These are phyloP conservation scores for Capronia epimyces DNA, from an alignment of 2,329 filamentous ascomycete species.

Conservation along the genomic window DNA sequence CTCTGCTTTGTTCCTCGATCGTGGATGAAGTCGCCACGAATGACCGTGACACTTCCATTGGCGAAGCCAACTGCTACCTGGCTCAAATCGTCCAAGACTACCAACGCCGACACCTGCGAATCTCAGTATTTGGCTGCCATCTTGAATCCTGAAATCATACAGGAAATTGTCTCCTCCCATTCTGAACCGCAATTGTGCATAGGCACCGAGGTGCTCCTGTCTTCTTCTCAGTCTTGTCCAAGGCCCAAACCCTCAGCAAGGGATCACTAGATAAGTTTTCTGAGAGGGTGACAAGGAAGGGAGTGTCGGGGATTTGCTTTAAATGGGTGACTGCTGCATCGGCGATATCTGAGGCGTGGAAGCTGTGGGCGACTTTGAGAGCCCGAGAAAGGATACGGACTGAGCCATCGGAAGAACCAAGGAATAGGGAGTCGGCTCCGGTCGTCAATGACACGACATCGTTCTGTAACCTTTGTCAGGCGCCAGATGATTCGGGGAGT, in stretches of 20 bases:
- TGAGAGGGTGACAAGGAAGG: conserved; percentile 70
- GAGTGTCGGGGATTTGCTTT: conserved; percentile 82
- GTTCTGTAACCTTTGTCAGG: conserved; percentile 36
- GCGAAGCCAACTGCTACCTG: conserved; percentile 94
- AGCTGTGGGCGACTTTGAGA: conserved; percentile 82
- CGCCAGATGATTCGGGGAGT: conserved; percentile 7
- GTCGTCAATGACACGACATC: conserved; percentile 79
- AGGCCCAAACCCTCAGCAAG: conserved; percentile 91
- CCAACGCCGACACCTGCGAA: conserved; percentile 75
- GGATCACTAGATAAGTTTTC: conserved; percentile 87
- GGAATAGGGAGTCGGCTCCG: conserved; percentile 81
- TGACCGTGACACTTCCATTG: conserved; percentile 88
- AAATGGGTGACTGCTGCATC: conserved; percentile 76
- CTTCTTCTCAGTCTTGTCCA: conserved; percentile 92
- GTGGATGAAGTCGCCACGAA: conserved; percentile 89
- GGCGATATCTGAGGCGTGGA: conserved; percentile 69
- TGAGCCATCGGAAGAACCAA: conserved; percentile 76
- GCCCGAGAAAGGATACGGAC: conserved; percentile 81
- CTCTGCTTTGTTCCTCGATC: conserved; percentile 91
- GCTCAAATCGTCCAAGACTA: conserved; percentile 77
- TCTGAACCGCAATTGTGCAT: conserved; percentile 78
- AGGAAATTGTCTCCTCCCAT: conserved; percentile 89
- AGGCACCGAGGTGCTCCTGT: conserved; percentile 82
- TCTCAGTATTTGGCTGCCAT: conserved; percentile 11
- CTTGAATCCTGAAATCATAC: conserved; percentile 43